A percentile compares a stretch with the other conserved stretches of the same genome.
Conservation (phyloP, 345 rosid species). For the Bruguiera parviflora region DNA sequence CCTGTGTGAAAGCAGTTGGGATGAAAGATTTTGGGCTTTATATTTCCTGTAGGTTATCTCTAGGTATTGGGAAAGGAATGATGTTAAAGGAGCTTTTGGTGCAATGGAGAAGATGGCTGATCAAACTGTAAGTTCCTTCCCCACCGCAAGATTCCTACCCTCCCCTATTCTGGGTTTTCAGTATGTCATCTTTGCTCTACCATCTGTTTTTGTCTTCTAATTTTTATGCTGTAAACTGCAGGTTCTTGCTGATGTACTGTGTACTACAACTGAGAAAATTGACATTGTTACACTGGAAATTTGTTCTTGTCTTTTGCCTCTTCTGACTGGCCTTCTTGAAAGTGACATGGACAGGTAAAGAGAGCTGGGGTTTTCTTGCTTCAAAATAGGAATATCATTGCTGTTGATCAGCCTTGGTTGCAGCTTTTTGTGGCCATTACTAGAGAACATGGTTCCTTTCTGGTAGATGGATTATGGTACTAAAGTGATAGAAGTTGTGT, state of each 20-base stretch:
- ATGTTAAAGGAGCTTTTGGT: conserved; percentile 67
- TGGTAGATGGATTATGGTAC: no score
- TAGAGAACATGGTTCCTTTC: neutral
- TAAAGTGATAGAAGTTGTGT: no score
- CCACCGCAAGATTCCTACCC: neutral
- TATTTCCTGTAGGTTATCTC: conserved; percentile 59
- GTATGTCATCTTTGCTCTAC: neutral
- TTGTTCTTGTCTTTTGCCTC: conserved; percentile 85
- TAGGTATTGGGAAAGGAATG: conserved; percentile 88
- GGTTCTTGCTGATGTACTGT: conserved; percentile 84
- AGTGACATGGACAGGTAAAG: conserved; percentile 85
- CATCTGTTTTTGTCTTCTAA: neutral
- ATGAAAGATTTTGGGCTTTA: conserved; percentile 23
- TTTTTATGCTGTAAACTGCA: conserved; percentile 30
- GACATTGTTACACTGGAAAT: conserved; percentile 74
- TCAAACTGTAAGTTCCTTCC: conserved; percentile 58
- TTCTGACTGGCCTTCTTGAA: conserved; percentile 64
- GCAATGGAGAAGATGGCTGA: conserved; percentile 95
- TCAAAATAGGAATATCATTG: neutral
- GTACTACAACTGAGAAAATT: conserved; percentile 58
- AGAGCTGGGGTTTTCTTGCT: conserved; percentile 4
- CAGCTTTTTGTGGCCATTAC: neutral
- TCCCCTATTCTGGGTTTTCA: neutral
- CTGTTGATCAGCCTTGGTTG: neutral
- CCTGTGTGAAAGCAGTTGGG: neutral